These are phyloP conservation scores for Trifolium dubium DNA, from an alignment of 306 rosid genomes.

Conservation along the genomic window DNA sequence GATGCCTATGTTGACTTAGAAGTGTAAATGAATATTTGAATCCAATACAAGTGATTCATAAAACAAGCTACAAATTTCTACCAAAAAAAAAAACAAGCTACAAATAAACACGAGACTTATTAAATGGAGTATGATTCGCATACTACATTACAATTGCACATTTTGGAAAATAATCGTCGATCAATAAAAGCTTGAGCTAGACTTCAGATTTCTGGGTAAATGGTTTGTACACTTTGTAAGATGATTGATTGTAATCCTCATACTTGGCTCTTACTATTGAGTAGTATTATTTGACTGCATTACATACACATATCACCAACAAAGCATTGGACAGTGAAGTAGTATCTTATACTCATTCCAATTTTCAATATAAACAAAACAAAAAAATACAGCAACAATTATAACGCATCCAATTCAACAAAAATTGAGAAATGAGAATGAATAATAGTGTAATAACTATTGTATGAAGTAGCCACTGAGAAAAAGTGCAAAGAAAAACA, in stretches of 20 bases:
- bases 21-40: background rate
- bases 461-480: slow-evolving; percentile 88
- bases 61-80: no score
- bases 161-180: no score
- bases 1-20: background rate
- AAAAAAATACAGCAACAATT: slow-evolving; percentile 7
- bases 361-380: background rate
- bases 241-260: slow-evolving; percentile 11
- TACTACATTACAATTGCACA: background rate
- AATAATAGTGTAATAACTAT: slow-evolving; percentile 42
- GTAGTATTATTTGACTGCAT: background rate
- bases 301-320: slow-evolving; percentile 12
- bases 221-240: background rate
- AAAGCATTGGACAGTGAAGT: background rate
- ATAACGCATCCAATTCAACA: slow-evolving; percentile 18
- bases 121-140: background rate
- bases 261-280: background rate
- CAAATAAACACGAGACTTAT: no score
- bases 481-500: slow-evolving; percentile 77
- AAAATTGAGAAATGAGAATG: background rate
- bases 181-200: no score
- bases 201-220: no score
- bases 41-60: background rate
- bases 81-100: no score
- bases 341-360: background rate